Evolutionary conservation across 108 stramenopile species (phyloP), one percentile per base, ranked within the genome.

Genomic region (Fistulifera pelliculosa): DNA sequence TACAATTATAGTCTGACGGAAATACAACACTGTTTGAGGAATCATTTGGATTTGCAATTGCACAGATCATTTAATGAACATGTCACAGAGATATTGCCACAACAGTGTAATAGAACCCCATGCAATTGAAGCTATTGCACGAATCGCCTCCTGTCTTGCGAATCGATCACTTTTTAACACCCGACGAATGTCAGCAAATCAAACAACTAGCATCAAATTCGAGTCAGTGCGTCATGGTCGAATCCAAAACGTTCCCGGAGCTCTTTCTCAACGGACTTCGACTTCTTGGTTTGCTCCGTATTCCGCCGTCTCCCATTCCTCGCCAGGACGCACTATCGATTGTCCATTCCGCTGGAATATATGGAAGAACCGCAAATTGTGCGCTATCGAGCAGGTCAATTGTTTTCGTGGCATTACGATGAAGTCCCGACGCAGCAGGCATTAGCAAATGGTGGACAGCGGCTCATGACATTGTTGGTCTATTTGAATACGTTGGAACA

Each of bases 361-460:
- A 85, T 73, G 75, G 88, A 90, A 66, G 88, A 90, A 56, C 84
- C 88, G 1, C 88, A 90, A 64, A 86, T 76, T 38, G 88, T 90
- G 22, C 68, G 80, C 48, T 73, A 55, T 54, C 70, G 77, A 31
- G 55, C 70, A 16, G 67, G 50, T n/a, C 83, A 90, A 56, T 77
- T 77, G 54, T 90, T 86, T 52, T 83, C 82, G 2, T 90, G 88
- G 88, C 88, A 90, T 61, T 58, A 85, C 14, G 88, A 90, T 61
- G 88, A 83, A 3, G 54, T 90, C 21, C 66, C 77, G 12, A 78
- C 83, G 2, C 69, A 72, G 22, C 47, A 58, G 0, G 79, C 72
- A 41, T 64, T 56, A 10, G 27, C 55, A 11, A 50, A 43, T 13
- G 81, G 79, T n/a, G 88, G 88, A 40, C 88, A 90, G 55, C 74